Base-by-base conservation (phyloP, 1,284 basidiomycete species). In the Irpex sp. region DNA sequence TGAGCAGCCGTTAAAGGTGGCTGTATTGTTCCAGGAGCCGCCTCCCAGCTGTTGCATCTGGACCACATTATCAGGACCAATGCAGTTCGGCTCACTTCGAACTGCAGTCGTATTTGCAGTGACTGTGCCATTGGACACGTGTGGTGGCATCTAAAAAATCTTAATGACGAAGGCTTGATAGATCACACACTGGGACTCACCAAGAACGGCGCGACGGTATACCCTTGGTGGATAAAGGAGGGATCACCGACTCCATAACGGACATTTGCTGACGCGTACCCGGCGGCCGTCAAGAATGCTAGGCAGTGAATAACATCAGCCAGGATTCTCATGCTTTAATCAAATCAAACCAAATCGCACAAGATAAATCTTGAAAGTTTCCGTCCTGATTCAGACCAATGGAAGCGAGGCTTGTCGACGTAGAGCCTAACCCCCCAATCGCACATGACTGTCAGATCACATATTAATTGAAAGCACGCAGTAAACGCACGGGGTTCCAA, bases 271-370 rank as follows among this genome's bases (percentile, higher is more conserved):
- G 79, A 77, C 2, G 82, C 80, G 63, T 77, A 84, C 5, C 82
- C 82, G 4, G 82, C 78, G 10, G 81, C 82, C 39, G 79, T 78
- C 48, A 84, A 67, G 68, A 83, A 84, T 3, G 77, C 80, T 82
- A 62, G 9, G 3, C 1, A 9, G 5, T 0, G 10, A 21, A 51
- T 19, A 35, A 5, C 2, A 35, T 55, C 33, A 57, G 42, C 21
- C 18, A 37, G 18, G 56, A 3, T 23, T 16, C 28, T 18, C 14
- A 56, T 28, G 5, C 3, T 23, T 23, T 23, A 23, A 23, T 23
- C 12, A 2, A 9, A 35, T 54, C 8, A 10, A 23, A 36, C 12
- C 12, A n/a, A 10, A 52, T 42, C 23, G 9, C 58, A 82, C 82
- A 71, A 0, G 80, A 80, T 47, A 83, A 65, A 66, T 84, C 81